phyloP scores from a whole-genome alignment of 2,329 filamentous ascomycete genomes.

The Fusarium sterilihyphosum region DNA sequence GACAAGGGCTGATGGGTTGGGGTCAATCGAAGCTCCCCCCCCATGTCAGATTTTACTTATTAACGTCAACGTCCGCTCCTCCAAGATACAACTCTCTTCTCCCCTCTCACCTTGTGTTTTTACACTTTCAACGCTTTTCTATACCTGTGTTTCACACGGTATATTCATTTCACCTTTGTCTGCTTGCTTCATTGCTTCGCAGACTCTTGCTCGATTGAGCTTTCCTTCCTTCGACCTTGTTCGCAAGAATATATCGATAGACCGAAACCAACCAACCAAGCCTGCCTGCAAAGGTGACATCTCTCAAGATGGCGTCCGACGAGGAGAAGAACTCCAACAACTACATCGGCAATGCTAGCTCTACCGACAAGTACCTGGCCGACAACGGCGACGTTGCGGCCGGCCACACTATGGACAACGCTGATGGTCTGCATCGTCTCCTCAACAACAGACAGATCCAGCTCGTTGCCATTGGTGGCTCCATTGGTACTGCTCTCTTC shows the following conservation, averaged over 20 bases:
- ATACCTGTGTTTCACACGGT: slow-evolving; percentile 13
- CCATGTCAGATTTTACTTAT: slow-evolving; percentile 34
- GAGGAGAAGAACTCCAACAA: slow-evolving; percentile 44
- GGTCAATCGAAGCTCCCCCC: slow-evolving; percentile 6
- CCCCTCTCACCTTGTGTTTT: neutral
- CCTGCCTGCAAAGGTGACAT: slow-evolving; percentile 8
- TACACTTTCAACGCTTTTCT: slow-evolving; percentile 7
- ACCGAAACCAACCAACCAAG: neutral
- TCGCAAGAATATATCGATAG: neutral
- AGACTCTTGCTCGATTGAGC: slow-evolving; percentile 32
- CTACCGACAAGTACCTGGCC: slow-evolving; percentile 28
- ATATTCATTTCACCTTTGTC: slow-evolving; percentile 13
- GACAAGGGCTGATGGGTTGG: slow-evolving; percentile 12
- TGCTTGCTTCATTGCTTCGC: slow-evolving; percentile 40
- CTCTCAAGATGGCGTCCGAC: slow-evolving; percentile 38
- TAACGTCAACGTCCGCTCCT: slow-evolving; percentile 27
- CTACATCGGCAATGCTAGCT: slow-evolving; percentile 42
- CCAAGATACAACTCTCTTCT: neutral
- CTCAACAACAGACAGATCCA: slow-evolving; percentile 66
- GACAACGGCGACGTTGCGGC: slow-evolving; percentile 41
- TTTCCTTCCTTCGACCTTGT: slow-evolving; percentile 16
- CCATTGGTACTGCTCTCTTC: slow-evolving; percentile 68
- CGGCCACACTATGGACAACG: slow-evolving; percentile 45
- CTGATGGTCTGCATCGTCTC: slow-evolving; percentile 56
- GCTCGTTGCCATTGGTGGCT: slow-evolving; percentile 67